Base-by-base conservation (phyloP, 345 rosid genomes). In the Iberis pinnata region DNA sequence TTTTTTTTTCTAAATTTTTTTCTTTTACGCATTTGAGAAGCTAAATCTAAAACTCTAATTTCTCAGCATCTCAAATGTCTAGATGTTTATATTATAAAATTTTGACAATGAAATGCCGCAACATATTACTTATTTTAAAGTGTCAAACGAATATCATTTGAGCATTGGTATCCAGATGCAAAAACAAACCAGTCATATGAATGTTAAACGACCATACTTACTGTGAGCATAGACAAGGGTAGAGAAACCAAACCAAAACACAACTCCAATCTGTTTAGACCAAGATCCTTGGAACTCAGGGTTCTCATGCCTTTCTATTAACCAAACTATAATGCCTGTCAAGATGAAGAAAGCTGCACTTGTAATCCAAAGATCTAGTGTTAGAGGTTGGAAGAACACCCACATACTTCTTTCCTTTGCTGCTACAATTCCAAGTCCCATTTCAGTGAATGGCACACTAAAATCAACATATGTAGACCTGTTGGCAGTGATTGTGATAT, bases 321-420 rank as follows among this genome's bases (percentile, higher is more conserved):
- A 50, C 81, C 85, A 78, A 12, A 76, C 76, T 15, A 76, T 57
- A 3, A 61, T 17, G 2, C 80, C 83, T 0, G 66, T 74, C 49
- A 71, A 78, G 29, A 76, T 49, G 38, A 76, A 76, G 32, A 72
- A 69, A 19, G 16, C 16, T 5, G 61, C 75, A 15, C 49, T 71
- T 43, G 72, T 63, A 13, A 75, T 4, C 92, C 84, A 83, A 16
- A 80, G 79, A 11, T 68, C 56, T 61, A 15, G 31, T 12, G 67
- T 69, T 8, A 78, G 60, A 3, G 92, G 92, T 58, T 75, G 55
- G 7, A 76, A 56, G 67, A 80, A 83, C 36, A 73, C 67, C 87
- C 84, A 78, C 40, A 63, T 52, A 46, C 73, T 63, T 37, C 46
- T 73, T 31, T 48, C 44, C 18, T 10, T 59, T 25, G 53, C 43